Conservation (phyloP, 345 rosid species). For the Camelina hispida region DNA sequence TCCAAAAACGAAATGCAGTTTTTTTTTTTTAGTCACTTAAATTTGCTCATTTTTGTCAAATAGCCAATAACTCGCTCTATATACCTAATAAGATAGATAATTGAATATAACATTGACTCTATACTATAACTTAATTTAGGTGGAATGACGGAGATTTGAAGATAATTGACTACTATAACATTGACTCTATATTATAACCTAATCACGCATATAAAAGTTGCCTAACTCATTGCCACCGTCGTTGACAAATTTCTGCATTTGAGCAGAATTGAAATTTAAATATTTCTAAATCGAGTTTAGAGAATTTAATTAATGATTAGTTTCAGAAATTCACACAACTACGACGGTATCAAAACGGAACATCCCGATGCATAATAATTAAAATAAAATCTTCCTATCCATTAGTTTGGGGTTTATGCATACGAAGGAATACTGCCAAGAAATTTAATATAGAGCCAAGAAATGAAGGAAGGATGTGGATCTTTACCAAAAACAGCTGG, state of each 20-base stretch:
- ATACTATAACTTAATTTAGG: not conserved
- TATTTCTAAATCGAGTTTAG: not conserved
- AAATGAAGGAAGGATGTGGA: slow-evolving; percentile 14
- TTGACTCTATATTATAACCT: not conserved
- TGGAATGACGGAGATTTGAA: too few relatives aligned
- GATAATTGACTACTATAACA: too few relatives aligned
- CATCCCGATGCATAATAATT: not conserved
- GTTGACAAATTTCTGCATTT: slow-evolving; percentile 23
- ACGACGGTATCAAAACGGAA: not conserved
- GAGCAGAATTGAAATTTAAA: not conserved
- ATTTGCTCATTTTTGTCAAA: slow-evolving; percentile 11
- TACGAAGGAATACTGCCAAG: not conserved
- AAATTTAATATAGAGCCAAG: not conserved
- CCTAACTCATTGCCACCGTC: slow-evolving; percentile 40
- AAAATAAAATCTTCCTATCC: not conserved
- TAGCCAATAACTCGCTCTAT: slow-evolving; percentile 14
- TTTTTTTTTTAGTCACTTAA: not conserved
- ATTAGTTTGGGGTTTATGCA: not conserved
- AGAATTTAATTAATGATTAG: not conserved
- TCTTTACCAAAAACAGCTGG: slow-evolving; percentile 39
- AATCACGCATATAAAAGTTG: not conserved
- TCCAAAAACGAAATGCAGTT: not conserved
- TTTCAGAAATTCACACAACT: not conserved
- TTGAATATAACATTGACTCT: not conserved
- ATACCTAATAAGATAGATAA: not conserved